Percentiles rank a stretch among this genome's conserved stretches.
These are phyloP conservation scores for Helotiales sp. DNA, from an alignment of 2,329 filamentous ascomycete species.

Conservation along the genomic window DNA sequence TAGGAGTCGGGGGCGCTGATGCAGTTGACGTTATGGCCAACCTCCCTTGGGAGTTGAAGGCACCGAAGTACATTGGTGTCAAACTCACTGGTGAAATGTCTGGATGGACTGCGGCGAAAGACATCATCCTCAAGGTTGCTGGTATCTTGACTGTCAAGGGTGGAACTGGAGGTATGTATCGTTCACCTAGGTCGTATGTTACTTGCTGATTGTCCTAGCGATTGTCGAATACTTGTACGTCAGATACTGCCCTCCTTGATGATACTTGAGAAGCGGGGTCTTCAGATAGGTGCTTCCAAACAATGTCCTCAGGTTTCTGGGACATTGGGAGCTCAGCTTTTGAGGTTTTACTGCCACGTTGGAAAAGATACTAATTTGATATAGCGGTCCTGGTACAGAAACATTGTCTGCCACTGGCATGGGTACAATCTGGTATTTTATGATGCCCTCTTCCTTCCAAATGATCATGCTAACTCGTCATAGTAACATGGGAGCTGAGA, in stretches of 20 bases:
- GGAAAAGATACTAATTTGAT: conserved; percentile 33
- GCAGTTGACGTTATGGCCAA: conserved; percentile 98
- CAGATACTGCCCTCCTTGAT: too few species aligned
- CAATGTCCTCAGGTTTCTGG: too few species aligned
- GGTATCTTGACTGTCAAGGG: conserved; percentile 98
- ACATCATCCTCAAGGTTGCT: conserved; percentile 96
- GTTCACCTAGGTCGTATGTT: not conserved
- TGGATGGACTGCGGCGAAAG: conserved; percentile 93
- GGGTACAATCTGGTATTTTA: conserved; percentile 64
- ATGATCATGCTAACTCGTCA: not conserved
- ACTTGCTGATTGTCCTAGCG: conserved; percentile 39
- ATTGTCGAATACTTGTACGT: conserved; percentile 69
- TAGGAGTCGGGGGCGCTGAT: conserved; percentile 75
- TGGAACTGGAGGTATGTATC: conserved; percentile 66
- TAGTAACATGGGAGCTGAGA: conserved; percentile 9
- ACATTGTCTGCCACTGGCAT: conserved; percentile 80
- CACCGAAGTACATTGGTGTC: conserved; percentile 94
- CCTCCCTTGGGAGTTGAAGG: conserved; percentile 97
- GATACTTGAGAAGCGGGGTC: too few species aligned
- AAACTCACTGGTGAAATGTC: conserved; percentile 86
- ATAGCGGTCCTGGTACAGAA: conserved; percentile 66
- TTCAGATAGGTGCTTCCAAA: too few species aligned
- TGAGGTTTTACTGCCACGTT: not conserved
- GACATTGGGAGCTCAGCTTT: too few species aligned
- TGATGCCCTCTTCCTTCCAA: not conserved